Percentiles rank a stretch among this genome's conserved stretches.
These are phyloP conservation scores for Rhizophagus prolifer DNA, from an alignment of 192 early-diverging fungal species.

Conservation along the genomic window DNA sequence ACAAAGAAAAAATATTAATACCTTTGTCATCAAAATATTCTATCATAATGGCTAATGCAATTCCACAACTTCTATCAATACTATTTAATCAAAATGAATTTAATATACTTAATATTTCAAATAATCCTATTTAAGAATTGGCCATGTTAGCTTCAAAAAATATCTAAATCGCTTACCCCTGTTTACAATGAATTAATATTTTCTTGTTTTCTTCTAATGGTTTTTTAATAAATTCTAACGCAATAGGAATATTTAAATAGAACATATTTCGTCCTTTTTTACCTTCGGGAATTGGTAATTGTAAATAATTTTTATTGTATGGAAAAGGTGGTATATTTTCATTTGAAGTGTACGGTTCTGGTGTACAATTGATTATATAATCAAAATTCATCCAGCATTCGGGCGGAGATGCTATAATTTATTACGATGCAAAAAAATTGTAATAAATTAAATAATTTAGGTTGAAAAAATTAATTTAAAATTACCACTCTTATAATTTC, in stretches of 20 bases:
- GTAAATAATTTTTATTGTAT: constrained; percentile 50
- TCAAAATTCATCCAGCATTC: constrained; percentile 71
- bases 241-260: constrained; percentile 53
- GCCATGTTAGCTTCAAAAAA: neutral
- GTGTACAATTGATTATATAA: constrained; percentile 79
- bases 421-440: too few species aligned
- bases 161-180: constrained; percentile 44
- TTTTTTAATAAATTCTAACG: constrained; percentile 51
- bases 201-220: constrained; percentile 38
- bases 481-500: constrained; percentile 46
- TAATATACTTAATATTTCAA: too few species aligned
- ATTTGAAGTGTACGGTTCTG: constrained; percentile 23
- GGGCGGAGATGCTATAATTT: constrained; percentile 38
- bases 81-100: neutral
- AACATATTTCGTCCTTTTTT: constrained; percentile 80
- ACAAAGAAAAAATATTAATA: constrained; percentile 9
- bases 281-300: constrained; percentile 81
- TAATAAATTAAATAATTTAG: neutral
- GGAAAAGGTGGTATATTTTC: neutral
- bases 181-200: constrained; percentile 77
- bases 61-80: constrained; percentile 78
- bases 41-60: constrained; percentile 66
- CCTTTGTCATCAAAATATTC: constrained; percentile 54
- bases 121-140: too few species aligned
- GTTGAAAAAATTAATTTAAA: neutral